Conservation (phyloP, 768 basidiomycete genomes). For the Cyathus striatus region DNA sequence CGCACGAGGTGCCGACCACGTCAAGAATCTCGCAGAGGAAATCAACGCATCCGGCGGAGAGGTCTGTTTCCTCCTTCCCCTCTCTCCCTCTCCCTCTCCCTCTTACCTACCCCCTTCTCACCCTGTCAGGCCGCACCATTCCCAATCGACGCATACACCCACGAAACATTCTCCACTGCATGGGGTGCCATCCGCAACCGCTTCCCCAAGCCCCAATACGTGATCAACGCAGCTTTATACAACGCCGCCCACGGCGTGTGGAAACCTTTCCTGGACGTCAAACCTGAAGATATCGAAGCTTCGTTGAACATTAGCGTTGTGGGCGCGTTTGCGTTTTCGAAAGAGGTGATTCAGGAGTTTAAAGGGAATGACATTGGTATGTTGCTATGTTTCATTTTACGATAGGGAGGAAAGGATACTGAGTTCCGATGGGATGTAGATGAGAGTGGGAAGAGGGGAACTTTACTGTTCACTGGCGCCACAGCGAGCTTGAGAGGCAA, state of each 20-base stretch:
- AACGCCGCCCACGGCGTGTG: conserved; percentile 55
- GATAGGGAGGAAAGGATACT: too few relatives aligned
- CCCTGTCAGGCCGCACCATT: conserved; percentile 59
- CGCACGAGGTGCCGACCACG: conserved; percentile 47
- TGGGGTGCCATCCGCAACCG: conserved; percentile 40
- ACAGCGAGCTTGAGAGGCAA: conserved; percentile 67
- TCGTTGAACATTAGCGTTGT: conserved; percentile 48
- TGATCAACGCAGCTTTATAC: conserved; percentile 58
- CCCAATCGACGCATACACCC: conserved; percentile 44
- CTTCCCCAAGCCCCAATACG: conserved; percentile 43
- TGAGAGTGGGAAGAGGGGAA: conserved; percentile 50
- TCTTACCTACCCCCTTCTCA: background rate
- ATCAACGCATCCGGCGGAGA: conserved; percentile 56
- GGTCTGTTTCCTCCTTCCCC: conserved; percentile 23
- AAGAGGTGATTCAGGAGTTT: conserved; percentile 53
- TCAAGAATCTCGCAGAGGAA: conserved; percentile 49
- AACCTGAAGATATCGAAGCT: conserved; percentile 48
- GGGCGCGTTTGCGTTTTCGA: conserved; percentile 60
- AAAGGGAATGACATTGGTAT: conserved; percentile 50
- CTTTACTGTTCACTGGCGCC: conserved; percentile 69
- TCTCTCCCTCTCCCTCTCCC: background rate
- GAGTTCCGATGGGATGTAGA: too few relatives aligned
- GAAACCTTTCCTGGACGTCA: conserved; percentile 65
- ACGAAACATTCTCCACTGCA: conserved; percentile 43
- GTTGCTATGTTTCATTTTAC: too few relatives aligned